Evolutionary conservation across 2,329 filamentous ascomycete genomes (phyloP), one percentile per base, ranked within the genome.

Genomic region (Pseudogymnoascus sp.): DNA sequence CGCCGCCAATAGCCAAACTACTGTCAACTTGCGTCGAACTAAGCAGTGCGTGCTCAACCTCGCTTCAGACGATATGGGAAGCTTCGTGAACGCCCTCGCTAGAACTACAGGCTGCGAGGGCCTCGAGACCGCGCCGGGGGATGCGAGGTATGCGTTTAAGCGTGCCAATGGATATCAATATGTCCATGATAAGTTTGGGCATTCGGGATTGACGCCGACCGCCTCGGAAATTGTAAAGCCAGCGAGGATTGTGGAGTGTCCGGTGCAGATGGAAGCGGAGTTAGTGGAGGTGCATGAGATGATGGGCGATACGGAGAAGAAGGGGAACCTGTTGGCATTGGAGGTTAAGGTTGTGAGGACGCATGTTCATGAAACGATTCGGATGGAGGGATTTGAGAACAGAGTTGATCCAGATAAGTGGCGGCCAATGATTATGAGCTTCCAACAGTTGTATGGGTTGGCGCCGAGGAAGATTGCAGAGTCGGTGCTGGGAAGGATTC

Each of bases 11-110:
- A 73, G 72, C 46, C 73, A 78, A 63, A 79, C 78, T 0, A 72
- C 77, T 0, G 61, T 70, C 8, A 79, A 79, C 65, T 69, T 79
- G 11, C 65, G 76, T 6, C 75, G 77, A 16, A 77, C 74, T 6
- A 73, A 72, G 14, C 71, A 79, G 65, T 79, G 77, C 63, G 76
- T 78, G 12, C 70, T 79, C 49, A 79, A 79, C 62, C 72, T 80
- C 62, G 69, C 72, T 14, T 69, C 79, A 1, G 76, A 78, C 4
- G 63, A 66, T 38, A 79, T 77, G 2, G 77, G 76, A 0, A 74
- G 75, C 16, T 68, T 68, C 0, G 65, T 66, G 12, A 67, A 67
- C 37, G 61, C 43, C 4, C 61, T 67, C 14, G 64, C 66, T 7
- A 60, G 63, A 46, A 67, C 66, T 8, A 67, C 66, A 5, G 64